Percentiles rank a stretch among this genome's conserved stretches.
These are phyloP conservation scores for Penicillium sumatraense DNA, from an alignment of 2,329 filamentous ascomycete species.

Conservation along the genomic window DNA sequence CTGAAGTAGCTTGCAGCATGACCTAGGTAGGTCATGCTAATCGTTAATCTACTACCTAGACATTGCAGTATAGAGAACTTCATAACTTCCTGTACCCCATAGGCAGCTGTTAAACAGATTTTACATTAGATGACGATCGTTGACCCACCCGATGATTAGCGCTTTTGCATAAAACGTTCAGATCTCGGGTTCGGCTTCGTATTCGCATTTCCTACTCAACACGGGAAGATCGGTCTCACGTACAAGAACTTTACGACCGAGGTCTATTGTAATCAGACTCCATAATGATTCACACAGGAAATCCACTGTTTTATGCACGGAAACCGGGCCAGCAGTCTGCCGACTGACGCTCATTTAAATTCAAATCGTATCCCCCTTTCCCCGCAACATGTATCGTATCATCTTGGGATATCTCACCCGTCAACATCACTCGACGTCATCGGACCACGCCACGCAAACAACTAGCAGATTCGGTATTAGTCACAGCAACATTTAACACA, in stretches of 20 bases:
- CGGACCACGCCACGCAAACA: neutral
- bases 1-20: no score
- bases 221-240: neutral
- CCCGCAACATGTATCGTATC: neutral
- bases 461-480: neutral
- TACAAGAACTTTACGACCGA: no score
- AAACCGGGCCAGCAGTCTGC: neutral
- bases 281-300: no score
- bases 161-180: neutral
- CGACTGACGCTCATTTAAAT: neutral
- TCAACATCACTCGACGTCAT: slow-evolving; percentile 1
- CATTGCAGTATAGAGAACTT: no score
- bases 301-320: slow-evolving; percentile 23
- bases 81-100: no score
- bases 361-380: neutral
- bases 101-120: no score
- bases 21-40: no score
- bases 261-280: no score
- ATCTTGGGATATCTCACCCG: neutral
- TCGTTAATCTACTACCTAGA: no score
- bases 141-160: neutral
- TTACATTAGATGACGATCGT: neutral
- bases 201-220: neutral
- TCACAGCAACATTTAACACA: neutral
- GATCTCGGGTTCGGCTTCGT: slow-evolving; percentile 9